A percentile compares a stretch with the other conserved stretches of the same genome.
Conservation (phyloP, 2,329 filamentous ascomycete genomes). For the Dryadomyces quercivorus region DNA sequence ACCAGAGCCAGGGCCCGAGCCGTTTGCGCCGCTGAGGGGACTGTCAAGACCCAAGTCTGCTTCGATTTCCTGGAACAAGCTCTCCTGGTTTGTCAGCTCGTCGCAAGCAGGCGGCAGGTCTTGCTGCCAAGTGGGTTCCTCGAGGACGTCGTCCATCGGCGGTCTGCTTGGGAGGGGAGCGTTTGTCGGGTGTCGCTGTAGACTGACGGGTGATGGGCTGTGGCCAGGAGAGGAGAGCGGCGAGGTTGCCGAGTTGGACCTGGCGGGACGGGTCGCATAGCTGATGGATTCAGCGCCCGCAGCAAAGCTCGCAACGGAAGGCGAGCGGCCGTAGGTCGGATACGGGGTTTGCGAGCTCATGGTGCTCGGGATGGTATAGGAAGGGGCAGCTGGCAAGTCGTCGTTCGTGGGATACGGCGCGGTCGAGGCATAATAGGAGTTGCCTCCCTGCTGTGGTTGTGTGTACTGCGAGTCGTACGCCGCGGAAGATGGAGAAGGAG, state of each 20-base stretch:
- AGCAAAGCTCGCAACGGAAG: constrained; percentile 11
- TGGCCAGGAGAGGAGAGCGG: constrained; percentile 31
- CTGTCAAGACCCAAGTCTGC: constrained; percentile 37
- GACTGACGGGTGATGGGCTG: constrained; percentile 29
- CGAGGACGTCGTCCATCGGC: constrained; percentile 27
- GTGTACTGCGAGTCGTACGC: constrained; percentile 16
- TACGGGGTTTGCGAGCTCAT: constrained; percentile 35
- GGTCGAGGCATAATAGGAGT: constrained; percentile 4
- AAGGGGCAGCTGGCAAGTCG: background rate
- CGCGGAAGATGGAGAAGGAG: constrained; percentile 12
- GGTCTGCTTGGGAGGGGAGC: constrained; percentile 45
- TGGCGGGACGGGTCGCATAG: constrained; percentile 29
- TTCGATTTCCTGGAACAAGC: constrained; percentile 46
- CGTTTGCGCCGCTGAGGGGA: constrained; percentile 33
- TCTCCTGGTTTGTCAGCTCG: constrained; percentile 34
- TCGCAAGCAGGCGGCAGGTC: constrained; percentile 19
- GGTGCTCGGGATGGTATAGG: constrained; percentile 14
- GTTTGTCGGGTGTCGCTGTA: constrained; percentile 47
- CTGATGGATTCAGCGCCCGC: constrained; percentile 31
- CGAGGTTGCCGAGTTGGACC: constrained; percentile 39
- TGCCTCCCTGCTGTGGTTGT: constrained; percentile 8
- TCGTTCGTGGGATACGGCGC: constrained; percentile 19
- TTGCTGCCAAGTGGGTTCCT: constrained; percentile 28
- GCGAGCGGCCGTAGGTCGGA: constrained; percentile 23
- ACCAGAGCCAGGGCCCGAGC: constrained; percentile 22